Percentiles rank a stretch among this genome's conserved stretches.
These are phyloP conservation scores for Penicillium sclerotigenum DNA, from an alignment of 2,329 filamentous ascomycete species.

Conservation along the genomic window DNA sequence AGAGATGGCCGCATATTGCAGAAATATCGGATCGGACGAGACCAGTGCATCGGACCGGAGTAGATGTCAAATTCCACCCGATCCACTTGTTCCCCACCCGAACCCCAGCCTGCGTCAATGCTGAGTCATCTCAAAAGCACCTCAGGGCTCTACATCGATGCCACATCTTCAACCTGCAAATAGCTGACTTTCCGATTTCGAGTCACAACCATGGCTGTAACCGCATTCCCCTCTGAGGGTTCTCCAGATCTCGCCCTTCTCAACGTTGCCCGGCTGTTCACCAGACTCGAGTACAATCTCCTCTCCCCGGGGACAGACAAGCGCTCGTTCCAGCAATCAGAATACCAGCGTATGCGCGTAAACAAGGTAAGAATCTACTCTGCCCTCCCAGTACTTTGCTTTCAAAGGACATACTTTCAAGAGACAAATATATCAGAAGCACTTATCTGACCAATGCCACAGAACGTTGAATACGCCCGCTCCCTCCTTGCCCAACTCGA, in stretches of 20 bases:
- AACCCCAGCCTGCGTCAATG: neutral
- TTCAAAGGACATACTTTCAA: neutral
- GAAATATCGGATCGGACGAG: too few species aligned
- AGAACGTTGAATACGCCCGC: constrained; percentile 48
- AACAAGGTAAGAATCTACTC: constrained; percentile 30
- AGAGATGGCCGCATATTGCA: too few species aligned
- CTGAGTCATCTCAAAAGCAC: constrained; percentile 1
- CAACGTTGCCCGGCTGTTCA: constrained; percentile 43
- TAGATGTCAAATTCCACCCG: too few species aligned
- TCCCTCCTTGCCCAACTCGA: constrained; percentile 42
- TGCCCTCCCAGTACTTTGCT: accelerated
- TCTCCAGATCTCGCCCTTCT: constrained; percentile 35
- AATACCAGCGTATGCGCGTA: constrained; percentile 44
- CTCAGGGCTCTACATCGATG: neutral
- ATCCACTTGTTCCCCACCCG: too few species aligned
- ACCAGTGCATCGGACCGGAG: too few species aligned
- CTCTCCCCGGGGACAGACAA: constrained; percentile 40
- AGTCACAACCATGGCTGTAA: constrained; percentile 15
- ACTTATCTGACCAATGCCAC: neutral
- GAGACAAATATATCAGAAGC: too few species aligned
- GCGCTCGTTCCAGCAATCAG: constrained; percentile 37
- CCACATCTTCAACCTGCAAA: neutral
- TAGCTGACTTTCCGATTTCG: neutral
- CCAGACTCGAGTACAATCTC: constrained; percentile 44
- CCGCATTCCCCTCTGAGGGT: constrained; percentile 15